Evolutionary conservation across 2,329 filamentous ascomycete genomes (phyloP).

Genomic region (Pseudocercospora fuligena): DNA sequence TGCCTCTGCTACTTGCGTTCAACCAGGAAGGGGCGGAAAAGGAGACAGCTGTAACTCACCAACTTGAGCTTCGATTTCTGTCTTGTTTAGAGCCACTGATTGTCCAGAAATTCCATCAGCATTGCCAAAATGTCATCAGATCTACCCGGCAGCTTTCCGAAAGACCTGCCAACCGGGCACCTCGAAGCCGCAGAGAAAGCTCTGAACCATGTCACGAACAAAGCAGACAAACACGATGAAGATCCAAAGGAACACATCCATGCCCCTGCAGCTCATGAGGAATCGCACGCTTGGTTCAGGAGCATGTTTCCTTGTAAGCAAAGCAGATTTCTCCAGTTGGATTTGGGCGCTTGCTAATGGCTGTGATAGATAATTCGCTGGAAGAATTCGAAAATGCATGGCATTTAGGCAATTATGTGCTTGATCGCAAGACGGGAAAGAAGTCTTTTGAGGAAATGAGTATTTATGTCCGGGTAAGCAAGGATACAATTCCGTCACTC

Average conservation of each 20-base stretch:
- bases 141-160: conserved; percentile 1
- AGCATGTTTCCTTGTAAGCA: conserved; percentile 31
- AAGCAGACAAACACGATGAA: conserved; percentile 27
- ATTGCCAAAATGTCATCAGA: background rate
- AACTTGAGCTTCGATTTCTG: background rate
- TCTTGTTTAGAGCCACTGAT: background rate
- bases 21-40: no score
- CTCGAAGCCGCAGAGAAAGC: conserved; percentile 34
- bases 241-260: conserved; percentile 38
- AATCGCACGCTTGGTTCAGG: conserved; percentile 31
- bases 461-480: conserved; percentile 45
- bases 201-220: conserved; percentile 33
- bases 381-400: conserved; percentile 43
- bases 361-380: conserved; percentile 26
- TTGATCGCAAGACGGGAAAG: conserved; percentile 46
- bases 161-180: conserved; percentile 26
- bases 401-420: conserved; percentile 52
- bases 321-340: background rate
- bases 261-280: conserved; percentile 30
- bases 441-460: conserved; percentile 50
- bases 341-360: background rate
- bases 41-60: background rate
- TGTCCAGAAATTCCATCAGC: background rate
- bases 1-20: no score
- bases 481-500: background rate